A percentile compares a stretch with the other conserved stretches of the same genome.
phyloP scores from a whole-genome alignment of 805 yeast species.

The Pichia heedii region DNA sequence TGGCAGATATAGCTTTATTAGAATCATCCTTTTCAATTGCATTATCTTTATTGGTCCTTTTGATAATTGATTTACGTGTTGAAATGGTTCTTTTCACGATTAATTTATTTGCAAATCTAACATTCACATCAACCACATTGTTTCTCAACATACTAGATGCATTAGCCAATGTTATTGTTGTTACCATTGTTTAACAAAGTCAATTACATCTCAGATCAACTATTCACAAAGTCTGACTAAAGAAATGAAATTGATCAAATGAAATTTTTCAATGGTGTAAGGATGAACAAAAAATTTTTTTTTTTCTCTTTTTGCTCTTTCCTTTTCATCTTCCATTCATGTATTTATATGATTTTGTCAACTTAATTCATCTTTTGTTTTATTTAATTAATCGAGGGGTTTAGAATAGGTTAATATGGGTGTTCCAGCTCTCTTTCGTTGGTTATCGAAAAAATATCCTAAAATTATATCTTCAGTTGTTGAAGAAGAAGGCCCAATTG shows the following conservation, averaged over 20 bases:
- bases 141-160: too few relatives aligned
- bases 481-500: slow-evolving; percentile 54
- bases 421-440: slow-evolving; percentile 95
- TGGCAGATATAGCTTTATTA: slow-evolving; percentile 2
- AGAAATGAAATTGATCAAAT: too few relatives aligned
- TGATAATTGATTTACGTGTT: slow-evolving; percentile 8
- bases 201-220: too few relatives aligned
- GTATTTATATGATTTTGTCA: too few relatives aligned
- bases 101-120: not conserved
- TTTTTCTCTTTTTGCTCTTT: not conserved
- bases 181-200: too few relatives aligned
- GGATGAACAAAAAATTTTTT: not conserved
- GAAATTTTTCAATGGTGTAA: not conserved
- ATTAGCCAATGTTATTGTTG: too few relatives aligned
- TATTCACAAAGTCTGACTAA: too few relatives aligned
- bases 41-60: slow-evolving; percentile 1
- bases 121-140: too few relatives aligned
- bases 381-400: not conserved
- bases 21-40: not conserved
- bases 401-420: slow-evolving; percentile 48
- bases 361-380: too few relatives aligned
- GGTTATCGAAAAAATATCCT: slow-evolving; percentile 91
- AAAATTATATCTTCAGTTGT: slow-evolving; percentile 86
- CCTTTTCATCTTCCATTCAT: too few relatives aligned
- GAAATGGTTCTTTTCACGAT: slow-evolving; percentile 2